phyloP scores from a whole-genome alignment of 208 protist species.

The Tritrichomonas musculus region DNA sequence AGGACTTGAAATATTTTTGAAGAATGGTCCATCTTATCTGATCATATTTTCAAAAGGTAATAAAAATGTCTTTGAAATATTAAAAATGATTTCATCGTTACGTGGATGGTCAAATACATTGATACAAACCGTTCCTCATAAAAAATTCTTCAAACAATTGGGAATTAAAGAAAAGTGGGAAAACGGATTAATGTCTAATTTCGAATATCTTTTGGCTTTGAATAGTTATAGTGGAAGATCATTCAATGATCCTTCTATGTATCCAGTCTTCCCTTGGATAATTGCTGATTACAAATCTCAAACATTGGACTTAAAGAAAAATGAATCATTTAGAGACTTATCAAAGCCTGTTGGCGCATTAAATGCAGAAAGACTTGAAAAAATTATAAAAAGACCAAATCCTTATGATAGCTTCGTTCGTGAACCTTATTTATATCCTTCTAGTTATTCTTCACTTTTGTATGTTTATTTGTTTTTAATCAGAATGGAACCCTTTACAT shows the following conservation, averaged over 20 bases:
- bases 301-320: not conserved
- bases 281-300: not conserved
- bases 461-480: constrained; percentile 28
- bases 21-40: too few species aligned
- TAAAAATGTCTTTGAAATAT: too few species aligned
- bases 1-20: too few species aligned
- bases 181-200: not conserved
- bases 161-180: not conserved
- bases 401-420: not conserved
- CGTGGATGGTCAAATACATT: not conserved
- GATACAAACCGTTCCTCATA: not conserved
- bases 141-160: not conserved
- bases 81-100: too few species aligned
- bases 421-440: not conserved
- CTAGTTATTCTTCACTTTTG: not conserved
- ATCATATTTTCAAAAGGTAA: too few species aligned
- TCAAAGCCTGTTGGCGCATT: constrained; percentile 32
- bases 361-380: not conserved
- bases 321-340: not conserved
- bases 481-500: constrained; percentile 32
- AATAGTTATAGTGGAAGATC: constrained; percentile 9
- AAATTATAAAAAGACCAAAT: not conserved
- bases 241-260: constrained; percentile 1
- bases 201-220: not conserved
- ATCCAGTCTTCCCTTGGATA: constrained; percentile 35